phyloP scores from a whole-genome alignment of 495 filamentous ascomycete genomes.

The Aspergillus hancockii region DNA sequence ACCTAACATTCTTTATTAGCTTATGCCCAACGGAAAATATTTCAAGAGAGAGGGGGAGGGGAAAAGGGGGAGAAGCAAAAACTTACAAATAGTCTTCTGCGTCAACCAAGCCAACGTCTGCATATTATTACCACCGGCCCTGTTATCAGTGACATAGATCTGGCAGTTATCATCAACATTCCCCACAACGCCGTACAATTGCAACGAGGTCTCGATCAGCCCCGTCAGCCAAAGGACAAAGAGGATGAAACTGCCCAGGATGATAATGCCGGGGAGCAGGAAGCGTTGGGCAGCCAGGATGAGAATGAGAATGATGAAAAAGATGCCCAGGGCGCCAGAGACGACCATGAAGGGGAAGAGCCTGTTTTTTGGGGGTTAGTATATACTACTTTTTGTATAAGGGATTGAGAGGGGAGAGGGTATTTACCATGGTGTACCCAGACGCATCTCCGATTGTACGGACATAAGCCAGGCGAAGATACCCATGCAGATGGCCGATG shows the following conservation, averaged over 20 bases:
- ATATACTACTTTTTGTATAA: no score
- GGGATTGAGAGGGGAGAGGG: slow-evolving; percentile 3
- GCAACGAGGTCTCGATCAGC: slow-evolving; percentile 83
- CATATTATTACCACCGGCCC: slow-evolving; percentile 60
- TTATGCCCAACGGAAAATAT: slow-evolving; percentile 2
- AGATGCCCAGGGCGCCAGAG: slow-evolving; percentile 63
- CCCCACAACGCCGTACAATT: slow-evolving; percentile 78
- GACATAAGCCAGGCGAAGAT: slow-evolving; percentile 83
- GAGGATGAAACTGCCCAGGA: slow-evolving; percentile 89
- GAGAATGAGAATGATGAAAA: slow-evolving; percentile 72
- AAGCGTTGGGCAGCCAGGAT: slow-evolving; percentile 74
- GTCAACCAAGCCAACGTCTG: slow-evolving; percentile 83
- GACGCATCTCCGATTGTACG: slow-evolving; percentile 68
- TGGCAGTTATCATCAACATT: slow-evolving; percentile 81
- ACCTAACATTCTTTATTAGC: slow-evolving; percentile 25
- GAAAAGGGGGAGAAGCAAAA: slow-evolving; percentile 5
- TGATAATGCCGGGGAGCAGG: slow-evolving; percentile 85
- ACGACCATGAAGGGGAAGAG: slow-evolving; percentile 92
- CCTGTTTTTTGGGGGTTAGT: slow-evolving; percentile 51
- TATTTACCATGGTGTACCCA: slow-evolving; percentile 81
- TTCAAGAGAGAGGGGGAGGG: slow-evolving; percentile 3
- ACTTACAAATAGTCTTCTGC: slow-evolving; percentile 83
- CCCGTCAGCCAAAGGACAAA: slow-evolving; percentile 92
- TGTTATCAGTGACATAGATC: slow-evolving; percentile 61
- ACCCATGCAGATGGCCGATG: slow-evolving; percentile 76